These are phyloP conservation scores for Sporothrix luriei DNA, from an alignment of 2,329 filamentous ascomycete genomes.

Conservation along the genomic window DNA sequence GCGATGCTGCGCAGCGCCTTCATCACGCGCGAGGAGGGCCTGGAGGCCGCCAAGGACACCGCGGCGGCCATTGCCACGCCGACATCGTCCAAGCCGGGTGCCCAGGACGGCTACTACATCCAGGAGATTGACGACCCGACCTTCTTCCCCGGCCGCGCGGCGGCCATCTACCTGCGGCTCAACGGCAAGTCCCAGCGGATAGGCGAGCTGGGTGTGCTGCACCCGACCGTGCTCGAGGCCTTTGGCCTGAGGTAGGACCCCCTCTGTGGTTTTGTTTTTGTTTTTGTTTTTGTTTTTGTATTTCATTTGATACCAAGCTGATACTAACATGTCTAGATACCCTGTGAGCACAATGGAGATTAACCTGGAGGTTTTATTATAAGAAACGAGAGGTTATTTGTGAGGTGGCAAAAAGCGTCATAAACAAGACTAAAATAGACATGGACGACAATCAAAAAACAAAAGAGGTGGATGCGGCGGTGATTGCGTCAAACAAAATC, in stretches of 20 bases:
- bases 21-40: slow-evolving; percentile 72
- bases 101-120: slow-evolving; percentile 85
- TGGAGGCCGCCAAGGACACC: slow-evolving; percentile 52
- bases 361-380: slow-evolving; percentile 92
- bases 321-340: slow-evolving; percentile 57
- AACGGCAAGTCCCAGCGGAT: slow-evolving; percentile 74
- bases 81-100: slow-evolving; percentile 43
- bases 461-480: not conserved
- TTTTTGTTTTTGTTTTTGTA: not conserved
- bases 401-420: not conserved
- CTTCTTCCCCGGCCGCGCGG: slow-evolving; percentile 88
- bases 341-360: slow-evolving; percentile 93
- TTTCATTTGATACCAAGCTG: not conserved
- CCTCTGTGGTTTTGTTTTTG: not conserved
- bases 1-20: slow-evolving; percentile 87
- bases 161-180: slow-evolving; percentile 77
- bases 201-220: slow-evolving; percentile 90
- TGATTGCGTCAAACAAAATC: not conserved
- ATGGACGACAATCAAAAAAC: not conserved
- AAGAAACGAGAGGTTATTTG: slow-evolving; percentile 32
- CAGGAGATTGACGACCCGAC: slow-evolving; percentile 88
- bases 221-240: slow-evolving; percentile 89
- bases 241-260: slow-evolving; percentile 76
- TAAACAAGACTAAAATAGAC: slow-evolving; percentile 11
- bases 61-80: slow-evolving; percentile 50